phyloP scores from a whole-genome alignment of 306 rosid genomes.

The Vicia sativa region DNA sequence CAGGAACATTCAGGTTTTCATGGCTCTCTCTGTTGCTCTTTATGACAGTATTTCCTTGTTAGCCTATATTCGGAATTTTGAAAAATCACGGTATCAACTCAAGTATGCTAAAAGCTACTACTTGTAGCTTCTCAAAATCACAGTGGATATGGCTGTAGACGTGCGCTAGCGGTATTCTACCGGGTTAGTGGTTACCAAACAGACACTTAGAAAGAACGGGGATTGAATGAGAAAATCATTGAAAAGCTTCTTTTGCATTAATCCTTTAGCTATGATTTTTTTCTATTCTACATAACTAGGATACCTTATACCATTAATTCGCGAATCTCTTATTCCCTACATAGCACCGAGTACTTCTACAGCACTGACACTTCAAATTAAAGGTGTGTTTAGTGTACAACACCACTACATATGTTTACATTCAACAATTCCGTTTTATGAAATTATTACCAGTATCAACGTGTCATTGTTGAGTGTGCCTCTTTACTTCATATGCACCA shows the following conservation, averaged over 20 bases:
- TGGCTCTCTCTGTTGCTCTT: background rate
- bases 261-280: background rate
- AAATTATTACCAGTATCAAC: background rate
- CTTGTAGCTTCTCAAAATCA: no score
- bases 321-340: background rate
- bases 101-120: no score
- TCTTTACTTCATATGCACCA: no score
- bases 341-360: background rate
- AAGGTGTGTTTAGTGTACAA: background rate
- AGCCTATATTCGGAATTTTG: no score
- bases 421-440: background rate
- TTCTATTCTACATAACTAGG: background rate
- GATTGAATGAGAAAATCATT: conserved; percentile 4
- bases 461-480: no score
- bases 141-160: no score
- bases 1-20: background rate
- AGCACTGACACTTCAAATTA: background rate
- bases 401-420: background rate
- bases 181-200: no score
- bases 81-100: no score
- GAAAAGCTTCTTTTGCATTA: background rate
- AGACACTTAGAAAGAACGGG: background rate
- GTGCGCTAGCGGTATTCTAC: no score
- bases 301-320: conserved; percentile 1
- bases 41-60: background rate